Percentiles rank a stretch among this genome's conserved stretches.
phyloP scores from a whole-genome alignment of 148 eudicot species.

The Rhododendron kiyosumense region DNA sequence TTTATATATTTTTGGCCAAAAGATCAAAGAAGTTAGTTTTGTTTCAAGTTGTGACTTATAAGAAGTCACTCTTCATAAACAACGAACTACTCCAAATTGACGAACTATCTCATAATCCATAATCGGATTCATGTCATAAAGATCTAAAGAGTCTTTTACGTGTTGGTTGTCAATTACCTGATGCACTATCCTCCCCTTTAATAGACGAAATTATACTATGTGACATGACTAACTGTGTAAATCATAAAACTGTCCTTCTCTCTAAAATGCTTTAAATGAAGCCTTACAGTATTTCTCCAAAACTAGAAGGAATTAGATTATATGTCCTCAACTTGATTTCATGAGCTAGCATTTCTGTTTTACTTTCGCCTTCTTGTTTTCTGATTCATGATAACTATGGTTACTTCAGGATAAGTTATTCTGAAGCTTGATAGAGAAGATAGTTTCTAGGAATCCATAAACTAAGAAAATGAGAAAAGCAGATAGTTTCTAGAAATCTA shows the following conservation, averaged over 20 bases:
- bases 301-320: not conserved
- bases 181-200: not conserved
- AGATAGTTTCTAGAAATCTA: not conserved
- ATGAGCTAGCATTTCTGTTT: not conserved
- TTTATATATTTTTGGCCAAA: not conserved
- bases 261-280: not conserved
- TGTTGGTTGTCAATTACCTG: not conserved
- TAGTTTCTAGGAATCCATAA: not conserved
- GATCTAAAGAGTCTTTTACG: not conserved
- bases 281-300: not conserved
- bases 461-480: not conserved
- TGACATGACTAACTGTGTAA: not conserved
- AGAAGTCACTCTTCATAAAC: not conserved
- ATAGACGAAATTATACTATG: not conserved
- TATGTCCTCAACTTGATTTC: not conserved
- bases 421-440: not conserved
- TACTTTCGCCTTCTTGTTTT: not conserved
- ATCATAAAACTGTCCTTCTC: not conserved
- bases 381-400: not conserved
- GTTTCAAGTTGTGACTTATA: conserved; percentile 5
- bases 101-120: not conserved
- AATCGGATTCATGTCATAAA: not conserved
- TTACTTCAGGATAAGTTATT: not conserved
- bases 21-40: not conserved
- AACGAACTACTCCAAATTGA: not conserved